These are phyloP conservation scores for Elasticomyces elasticus DNA, from an alignment of 495 filamentous ascomycete species.

Conservation along the genomic window DNA sequence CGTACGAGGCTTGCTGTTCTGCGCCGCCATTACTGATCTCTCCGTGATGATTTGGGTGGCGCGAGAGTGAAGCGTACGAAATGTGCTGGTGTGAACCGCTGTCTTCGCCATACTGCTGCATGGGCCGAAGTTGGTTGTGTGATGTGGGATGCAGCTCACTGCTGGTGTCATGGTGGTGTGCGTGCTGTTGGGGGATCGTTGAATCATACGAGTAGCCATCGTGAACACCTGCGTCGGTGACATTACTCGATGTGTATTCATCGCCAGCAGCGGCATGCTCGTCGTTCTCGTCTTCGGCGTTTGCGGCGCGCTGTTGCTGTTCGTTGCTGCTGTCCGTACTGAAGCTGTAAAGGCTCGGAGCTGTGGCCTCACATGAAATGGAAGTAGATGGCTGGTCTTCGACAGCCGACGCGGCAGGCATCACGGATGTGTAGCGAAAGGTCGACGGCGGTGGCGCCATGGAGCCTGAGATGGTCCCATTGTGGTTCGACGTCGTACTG, in stretches of 20 bases:
- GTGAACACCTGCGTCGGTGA: too few relatives aligned
- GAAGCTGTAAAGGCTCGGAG: constrained; percentile 14
- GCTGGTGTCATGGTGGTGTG: too few relatives aligned
- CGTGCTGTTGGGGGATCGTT: too few relatives aligned
- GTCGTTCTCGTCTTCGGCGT: constrained; percentile 4
- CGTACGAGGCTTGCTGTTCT: too few relatives aligned
- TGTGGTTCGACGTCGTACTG: background rate
- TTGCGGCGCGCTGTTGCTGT: background rate
- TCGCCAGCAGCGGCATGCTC: constrained; percentile 7
- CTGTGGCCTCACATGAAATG: constrained; percentile 8
- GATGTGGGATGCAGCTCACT: too few relatives aligned
- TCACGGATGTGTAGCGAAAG: constrained; percentile 1
- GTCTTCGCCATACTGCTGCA: background rate
- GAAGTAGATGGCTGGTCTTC: background rate
- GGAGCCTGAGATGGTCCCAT: background rate
- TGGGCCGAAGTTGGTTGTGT: background rate
- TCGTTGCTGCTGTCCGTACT: background rate
- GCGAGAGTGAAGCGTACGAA: background rate
- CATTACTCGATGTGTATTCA: too few relatives aligned
- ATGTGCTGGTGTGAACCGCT: background rate
- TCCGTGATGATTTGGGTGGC: background rate
- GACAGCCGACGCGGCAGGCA: background rate
- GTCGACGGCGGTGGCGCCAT: constrained; percentile 5
- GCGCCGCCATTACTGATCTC: too few relatives aligned
- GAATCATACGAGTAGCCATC: too few relatives aligned